Conservation (phyloP, 306 rosid genomes). For the Rosa persica region DNA sequence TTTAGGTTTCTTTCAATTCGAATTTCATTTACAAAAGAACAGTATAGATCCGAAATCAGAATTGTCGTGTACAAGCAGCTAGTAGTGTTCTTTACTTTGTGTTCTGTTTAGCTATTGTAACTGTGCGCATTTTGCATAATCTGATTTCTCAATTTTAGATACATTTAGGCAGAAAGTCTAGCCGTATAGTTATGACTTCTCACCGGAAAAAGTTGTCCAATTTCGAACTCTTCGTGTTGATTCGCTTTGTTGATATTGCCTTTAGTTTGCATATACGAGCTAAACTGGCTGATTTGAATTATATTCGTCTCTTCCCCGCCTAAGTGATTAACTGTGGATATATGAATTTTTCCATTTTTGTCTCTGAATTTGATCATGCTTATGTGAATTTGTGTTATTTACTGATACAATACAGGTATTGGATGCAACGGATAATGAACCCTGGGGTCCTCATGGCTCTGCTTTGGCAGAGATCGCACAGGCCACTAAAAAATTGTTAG, state of each 20-base stretch:
- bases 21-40: neutral
- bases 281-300: neutral
- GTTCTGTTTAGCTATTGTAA: neutral
- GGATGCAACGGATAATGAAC: conserved; percentile 98
- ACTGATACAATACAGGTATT: conserved; percentile 52
- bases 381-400: conserved; percentile 8
- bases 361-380: conserved; percentile 8
- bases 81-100: neutral
- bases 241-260: neutral
- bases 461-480: conserved; percentile 87
- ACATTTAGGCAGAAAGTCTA: neutral
- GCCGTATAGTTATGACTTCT: neutral
- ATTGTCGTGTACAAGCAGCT: neutral
- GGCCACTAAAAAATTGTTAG: conserved; percentile 94
- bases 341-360: neutral
- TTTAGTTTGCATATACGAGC: neutral
- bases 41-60: neutral
- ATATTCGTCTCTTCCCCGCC: neutral
- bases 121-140: neutral
- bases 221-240: neutral
- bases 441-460: conserved; percentile 99
- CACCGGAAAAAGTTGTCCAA: neutral
- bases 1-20: neutral
- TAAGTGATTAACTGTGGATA: neutral
- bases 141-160: neutral